Evolutionary conservation across 1,139 yeast species (phyloP).

Genomic region (Debaryomycetaceae sp.): DNA sequence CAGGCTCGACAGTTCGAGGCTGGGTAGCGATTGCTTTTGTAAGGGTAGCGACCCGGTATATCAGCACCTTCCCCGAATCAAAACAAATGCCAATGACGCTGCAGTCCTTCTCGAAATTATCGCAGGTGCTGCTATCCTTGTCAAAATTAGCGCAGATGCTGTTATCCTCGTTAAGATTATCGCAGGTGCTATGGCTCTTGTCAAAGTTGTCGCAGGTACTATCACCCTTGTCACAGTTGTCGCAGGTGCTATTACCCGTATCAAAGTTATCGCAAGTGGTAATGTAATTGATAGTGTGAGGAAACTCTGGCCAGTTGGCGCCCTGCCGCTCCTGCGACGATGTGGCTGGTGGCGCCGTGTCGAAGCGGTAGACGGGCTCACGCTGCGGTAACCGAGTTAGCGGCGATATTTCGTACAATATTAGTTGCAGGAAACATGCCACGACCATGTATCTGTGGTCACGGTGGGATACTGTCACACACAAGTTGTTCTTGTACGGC

Average conservation of each 20-base stretch:
- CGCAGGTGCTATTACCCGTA: no score
- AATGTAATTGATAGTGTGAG: slow-evolving; percentile 47
- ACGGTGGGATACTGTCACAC: background rate
- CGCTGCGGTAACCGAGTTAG: slow-evolving; percentile 14
- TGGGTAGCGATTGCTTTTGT: background rate
- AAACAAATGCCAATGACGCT: slow-evolving; percentile 36
- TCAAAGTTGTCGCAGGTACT: no score
- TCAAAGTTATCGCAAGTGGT: slow-evolving; percentile 14
- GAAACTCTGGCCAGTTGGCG: slow-evolving; percentile 41
- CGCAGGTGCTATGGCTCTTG: no score
- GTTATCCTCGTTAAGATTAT: no score
- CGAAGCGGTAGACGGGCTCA: slow-evolving; percentile 20
- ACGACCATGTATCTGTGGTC: slow-evolving; percentile 10
- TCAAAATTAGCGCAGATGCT: no score
- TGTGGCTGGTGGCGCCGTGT: slow-evolving; percentile 29
- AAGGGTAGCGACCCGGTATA: slow-evolving; percentile 29
- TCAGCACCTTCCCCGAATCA: slow-evolving; percentile 46
- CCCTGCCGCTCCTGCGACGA: slow-evolving; percentile 23
- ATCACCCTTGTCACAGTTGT: no score
- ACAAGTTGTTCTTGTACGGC: background rate
- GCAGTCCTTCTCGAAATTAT: no score
- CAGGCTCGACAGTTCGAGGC: background rate
- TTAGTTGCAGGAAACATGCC: slow-evolving; percentile 20
- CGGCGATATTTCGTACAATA: slow-evolving; percentile 17
- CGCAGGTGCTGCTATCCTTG: no score